Conservation (phyloP, 768 basidiomycete genomes). For the Coprinellus micaceus region DNA sequence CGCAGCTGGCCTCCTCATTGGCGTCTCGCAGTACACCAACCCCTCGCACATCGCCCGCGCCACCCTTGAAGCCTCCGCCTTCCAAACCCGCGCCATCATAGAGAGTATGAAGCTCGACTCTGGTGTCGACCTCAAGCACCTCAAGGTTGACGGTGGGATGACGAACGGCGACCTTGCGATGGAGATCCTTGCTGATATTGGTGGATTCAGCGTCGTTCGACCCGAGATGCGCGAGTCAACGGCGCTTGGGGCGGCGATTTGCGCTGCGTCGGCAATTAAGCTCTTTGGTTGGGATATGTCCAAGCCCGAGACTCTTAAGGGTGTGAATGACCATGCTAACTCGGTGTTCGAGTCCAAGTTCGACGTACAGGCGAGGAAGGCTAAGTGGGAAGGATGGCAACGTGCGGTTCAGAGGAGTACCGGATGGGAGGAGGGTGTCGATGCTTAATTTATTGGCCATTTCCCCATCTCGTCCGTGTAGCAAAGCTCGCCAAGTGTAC, state of each 20-base stretch:
- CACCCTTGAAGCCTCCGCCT: conserved; percentile 93
- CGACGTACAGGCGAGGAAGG: conserved; percentile 49
- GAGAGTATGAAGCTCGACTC: conserved; percentile 95
- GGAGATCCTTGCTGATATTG: conserved; percentile 82
- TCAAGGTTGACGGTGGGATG: conserved; percentile 99
- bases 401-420: conserved; percentile 80
- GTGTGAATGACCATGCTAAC: conserved; percentile 86
- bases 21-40: conserved; percentile 83
- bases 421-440: conserved; percentile 72
- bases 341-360: conserved; percentile 62
- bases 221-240: conserved; percentile 99
- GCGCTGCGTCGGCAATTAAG: conserved; percentile 84
- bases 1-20: conserved; percentile 82
- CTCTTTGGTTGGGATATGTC: conserved; percentile 91
- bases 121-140: conserved; percentile 69
- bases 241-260: conserved; percentile 89
- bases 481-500: too few species aligned
- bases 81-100: conserved; percentile 91
- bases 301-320: conserved; percentile 74
- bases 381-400: conserved; percentile 80
- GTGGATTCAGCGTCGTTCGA: conserved; percentile 87
- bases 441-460: too few species aligned
- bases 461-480: too few species aligned
- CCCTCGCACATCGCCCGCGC: conserved; percentile 93
- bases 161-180: conserved; percentile 90